A percentile compares a stretch with the other conserved stretches of the same genome.
Evolutionary conservation across 2,329 filamentous ascomycete genomes (phyloP).

Genomic region (Fusarium sp.): DNA sequence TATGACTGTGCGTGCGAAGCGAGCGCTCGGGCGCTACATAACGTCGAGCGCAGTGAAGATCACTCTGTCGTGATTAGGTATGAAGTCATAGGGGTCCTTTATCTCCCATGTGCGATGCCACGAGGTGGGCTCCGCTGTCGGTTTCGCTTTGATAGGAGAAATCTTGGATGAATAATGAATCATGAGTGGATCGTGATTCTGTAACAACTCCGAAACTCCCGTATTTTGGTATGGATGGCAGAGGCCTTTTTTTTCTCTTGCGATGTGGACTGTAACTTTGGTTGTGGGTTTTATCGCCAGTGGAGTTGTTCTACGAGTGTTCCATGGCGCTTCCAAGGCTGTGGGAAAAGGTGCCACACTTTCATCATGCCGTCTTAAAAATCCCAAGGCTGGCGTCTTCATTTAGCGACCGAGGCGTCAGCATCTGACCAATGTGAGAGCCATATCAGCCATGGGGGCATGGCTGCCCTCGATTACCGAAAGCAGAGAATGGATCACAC

Average conservation of each 20-base stretch:
- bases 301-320: slow-evolving; percentile 29
- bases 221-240: background rate
- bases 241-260: background rate
- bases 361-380: slow-evolving; percentile 4
- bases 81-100: slow-evolving; percentile 53
- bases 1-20: slow-evolving; percentile 44
- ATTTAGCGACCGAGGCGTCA: slow-evolving; percentile 38
- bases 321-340: slow-evolving; percentile 20
- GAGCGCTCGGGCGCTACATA: slow-evolving; percentile 33
- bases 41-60: slow-evolving; percentile 29
- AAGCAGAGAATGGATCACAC: slow-evolving; percentile 32
- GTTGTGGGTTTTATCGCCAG: background rate
- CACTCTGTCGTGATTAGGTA: slow-evolving; percentile 31
- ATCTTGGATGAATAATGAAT: slow-evolving; percentile 14
- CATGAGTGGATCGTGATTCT: slow-evolving; percentile 23
- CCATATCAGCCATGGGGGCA: slow-evolving; percentile 13
- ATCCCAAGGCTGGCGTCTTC: slow-evolving; percentile 14
- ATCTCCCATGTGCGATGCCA: slow-evolving; percentile 30
- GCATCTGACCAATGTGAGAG: slow-evolving; percentile 17
- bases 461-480: slow-evolving; percentile 38
- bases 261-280: slow-evolving; percentile 14
- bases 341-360: slow-evolving; percentile 10
- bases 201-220: slow-evolving; percentile 22
- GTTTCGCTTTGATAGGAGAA: slow-evolving; percentile 11
- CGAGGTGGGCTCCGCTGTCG: slow-evolving; percentile 7